phyloP scores from a whole-genome alignment of 2,329 filamentous ascomycete genomes.

The Dichotomopilus funicola region DNA sequence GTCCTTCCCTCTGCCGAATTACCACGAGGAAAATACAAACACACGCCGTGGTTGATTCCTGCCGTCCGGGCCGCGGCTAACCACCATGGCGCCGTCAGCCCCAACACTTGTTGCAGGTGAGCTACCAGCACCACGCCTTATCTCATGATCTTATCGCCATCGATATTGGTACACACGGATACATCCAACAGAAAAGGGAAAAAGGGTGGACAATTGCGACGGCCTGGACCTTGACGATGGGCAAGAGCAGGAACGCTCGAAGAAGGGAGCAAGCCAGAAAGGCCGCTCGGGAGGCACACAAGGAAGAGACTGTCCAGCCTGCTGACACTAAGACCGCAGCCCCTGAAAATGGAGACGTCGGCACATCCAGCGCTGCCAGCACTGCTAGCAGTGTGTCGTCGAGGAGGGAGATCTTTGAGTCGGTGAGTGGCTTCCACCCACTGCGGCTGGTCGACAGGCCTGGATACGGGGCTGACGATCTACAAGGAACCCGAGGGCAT shows the following conservation, averaged over 20 bases:
- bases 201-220: not conserved
- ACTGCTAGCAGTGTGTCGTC: not conserved
- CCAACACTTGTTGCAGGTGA: slow-evolving; percentile 8
- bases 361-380: not conserved
- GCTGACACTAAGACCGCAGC: slow-evolving; percentile 4
- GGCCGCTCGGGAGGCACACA: not conserved
- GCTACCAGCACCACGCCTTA: not conserved
- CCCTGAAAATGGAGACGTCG: not conserved
- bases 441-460: not conserved
- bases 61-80: not conserved
- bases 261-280: slow-evolving; percentile 10
- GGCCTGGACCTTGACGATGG: not conserved
- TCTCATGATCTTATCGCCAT: too few species aligned
- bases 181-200: not conserved
- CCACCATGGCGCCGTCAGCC: not conserved
- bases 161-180: not conserved
- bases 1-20: not conserved
- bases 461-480: not conserved
- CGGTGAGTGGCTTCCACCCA: not conserved
- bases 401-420: slow-evolving; percentile 1
- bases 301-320: not conserved
- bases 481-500: not conserved
- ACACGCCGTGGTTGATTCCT: not conserved
- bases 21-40: too few species aligned
- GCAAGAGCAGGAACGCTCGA: slow-evolving; percentile 4